Base-by-base conservation (phyloP, 139 green algal species). In the Chlorella vulgaris region DNA sequence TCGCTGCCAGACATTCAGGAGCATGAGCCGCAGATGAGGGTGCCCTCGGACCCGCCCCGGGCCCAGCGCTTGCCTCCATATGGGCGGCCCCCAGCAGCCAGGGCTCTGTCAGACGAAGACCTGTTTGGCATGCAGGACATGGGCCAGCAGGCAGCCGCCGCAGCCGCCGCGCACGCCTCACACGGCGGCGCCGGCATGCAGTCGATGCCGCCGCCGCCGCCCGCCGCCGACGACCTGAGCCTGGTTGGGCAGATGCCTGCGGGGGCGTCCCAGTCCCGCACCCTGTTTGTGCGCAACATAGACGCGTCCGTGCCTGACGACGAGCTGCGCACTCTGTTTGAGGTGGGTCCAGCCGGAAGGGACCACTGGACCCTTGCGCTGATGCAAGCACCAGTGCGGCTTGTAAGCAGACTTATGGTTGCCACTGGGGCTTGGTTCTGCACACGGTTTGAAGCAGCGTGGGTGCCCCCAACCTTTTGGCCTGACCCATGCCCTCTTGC, bases 211-310 rank as follows among this genome's bases (percentile, higher is more conserved):
- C 47, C 36, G n/a, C n/a, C n/a, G n/a, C n/a, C n/a, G n/a, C 35
- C 31, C 47, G 53, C 74, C 69, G n/a, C 68, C 58, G 21, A 61
- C 36, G 81, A 82, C 40, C 71, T 76, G 6, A 50, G 55, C 24
- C 24, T 78, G 67, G 63, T 69, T 2, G 82, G 87, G 19, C 87
- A 94, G 75, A 71, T 93, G 75, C 88, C 89, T 29, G 69, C 76
- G 38, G 87, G 76, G 28, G 77, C 87, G 35, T 67, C 78, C 19
- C 89, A 94, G 3, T 94, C 91, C 1, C 90, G 95, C 66, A 94
- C 91, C 0, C 86, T 98, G 13, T 89, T 98, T 58, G 86, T 97
- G 29, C 83, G 91, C 33, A 94, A 94, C 66, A 81, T 96, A 7
- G 84, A 87, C 43, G 51, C 81, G 0, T 63, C 86, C 7, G 76